phyloP scores from a whole-genome alignment of 2,329 filamentous ascomycete species.

The Ophiostoma tasmaniense region DNA sequence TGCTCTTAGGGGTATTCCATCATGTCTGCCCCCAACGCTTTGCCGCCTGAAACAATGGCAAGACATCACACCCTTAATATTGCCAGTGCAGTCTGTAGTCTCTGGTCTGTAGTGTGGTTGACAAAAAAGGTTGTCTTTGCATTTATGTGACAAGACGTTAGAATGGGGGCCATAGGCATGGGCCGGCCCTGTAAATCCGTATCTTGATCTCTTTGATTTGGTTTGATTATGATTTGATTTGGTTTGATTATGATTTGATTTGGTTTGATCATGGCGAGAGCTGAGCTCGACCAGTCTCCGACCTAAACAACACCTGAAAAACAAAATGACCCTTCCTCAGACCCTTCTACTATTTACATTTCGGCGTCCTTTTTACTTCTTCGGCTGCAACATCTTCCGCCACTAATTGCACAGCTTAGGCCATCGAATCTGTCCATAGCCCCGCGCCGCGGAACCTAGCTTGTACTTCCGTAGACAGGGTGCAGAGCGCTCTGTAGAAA shows the following conservation, averaged over 20 bases:
- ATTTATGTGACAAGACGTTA: background rate
- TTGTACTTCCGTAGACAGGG: background rate
- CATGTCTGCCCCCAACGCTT: background rate
- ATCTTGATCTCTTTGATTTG: background rate
- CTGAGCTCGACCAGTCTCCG: background rate
- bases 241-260: too few relatives aligned
- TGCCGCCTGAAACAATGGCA: background rate
- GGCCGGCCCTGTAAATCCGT: background rate
- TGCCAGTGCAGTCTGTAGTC: background rate
- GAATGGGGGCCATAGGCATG: background rate
- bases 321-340: too few relatives aligned
- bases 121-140: background rate
- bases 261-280: too few relatives aligned
- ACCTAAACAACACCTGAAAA: too few relatives aligned
- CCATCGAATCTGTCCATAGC: background rate
- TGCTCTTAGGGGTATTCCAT: background rate
- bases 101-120: too few relatives aligned
- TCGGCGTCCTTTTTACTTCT: too few relatives aligned
- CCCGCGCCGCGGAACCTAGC: background rate
- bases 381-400: background rate
- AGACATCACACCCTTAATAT: background rate
- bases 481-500: background rate
- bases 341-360: too few relatives aligned
- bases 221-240: background rate
- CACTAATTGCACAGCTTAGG: background rate